Conservation (phyloP, 2,329 filamentous ascomycete species). For the Xylaria sp. region DNA sequence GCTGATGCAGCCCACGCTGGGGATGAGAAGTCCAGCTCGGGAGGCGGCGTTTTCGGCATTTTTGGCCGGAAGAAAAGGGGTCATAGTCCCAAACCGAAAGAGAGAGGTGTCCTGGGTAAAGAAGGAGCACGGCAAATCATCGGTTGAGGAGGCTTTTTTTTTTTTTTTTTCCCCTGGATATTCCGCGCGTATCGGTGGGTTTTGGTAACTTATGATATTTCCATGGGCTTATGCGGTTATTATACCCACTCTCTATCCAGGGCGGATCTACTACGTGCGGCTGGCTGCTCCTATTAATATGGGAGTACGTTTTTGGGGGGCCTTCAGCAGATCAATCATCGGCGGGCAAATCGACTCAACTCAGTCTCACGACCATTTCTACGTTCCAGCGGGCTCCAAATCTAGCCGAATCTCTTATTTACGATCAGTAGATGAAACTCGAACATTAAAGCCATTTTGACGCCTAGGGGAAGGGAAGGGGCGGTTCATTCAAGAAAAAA, state of each 20-base stretch:
- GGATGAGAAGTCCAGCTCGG: constrained; percentile 56
- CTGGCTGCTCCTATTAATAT: not conserved
- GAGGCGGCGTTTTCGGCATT: constrained; percentile 82
- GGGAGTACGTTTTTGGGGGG: not conserved
- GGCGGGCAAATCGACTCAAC: not conserved
- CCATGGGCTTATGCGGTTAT: constrained; percentile 7
- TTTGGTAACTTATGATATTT: constrained; percentile 9
- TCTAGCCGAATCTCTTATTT: not conserved
- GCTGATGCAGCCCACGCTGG: constrained; percentile 62
- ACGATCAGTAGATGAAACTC: not conserved
- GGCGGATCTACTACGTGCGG: not conserved
- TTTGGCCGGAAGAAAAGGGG: constrained; percentile 88
- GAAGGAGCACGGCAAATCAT: constrained; percentile 87
- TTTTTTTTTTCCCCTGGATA: constrained; percentile 10
- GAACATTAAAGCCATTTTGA: not conserved
- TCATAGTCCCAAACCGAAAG: constrained; percentile 90
- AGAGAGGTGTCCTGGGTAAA: constrained; percentile 90
- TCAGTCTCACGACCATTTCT: not conserved
- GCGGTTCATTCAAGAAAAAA: too few species aligned
- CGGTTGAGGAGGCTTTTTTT: constrained; percentile 49
- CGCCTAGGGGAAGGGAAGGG: too few species aligned
- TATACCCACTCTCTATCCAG: constrained; percentile 13
- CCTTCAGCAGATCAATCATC: not conserved
- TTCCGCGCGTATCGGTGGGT: constrained; percentile 26
- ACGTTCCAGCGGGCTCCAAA: not conserved